phyloP scores from a whole-genome alignment of 2,329 filamentous ascomycete species.

The Verticillium longisporum region DNA sequence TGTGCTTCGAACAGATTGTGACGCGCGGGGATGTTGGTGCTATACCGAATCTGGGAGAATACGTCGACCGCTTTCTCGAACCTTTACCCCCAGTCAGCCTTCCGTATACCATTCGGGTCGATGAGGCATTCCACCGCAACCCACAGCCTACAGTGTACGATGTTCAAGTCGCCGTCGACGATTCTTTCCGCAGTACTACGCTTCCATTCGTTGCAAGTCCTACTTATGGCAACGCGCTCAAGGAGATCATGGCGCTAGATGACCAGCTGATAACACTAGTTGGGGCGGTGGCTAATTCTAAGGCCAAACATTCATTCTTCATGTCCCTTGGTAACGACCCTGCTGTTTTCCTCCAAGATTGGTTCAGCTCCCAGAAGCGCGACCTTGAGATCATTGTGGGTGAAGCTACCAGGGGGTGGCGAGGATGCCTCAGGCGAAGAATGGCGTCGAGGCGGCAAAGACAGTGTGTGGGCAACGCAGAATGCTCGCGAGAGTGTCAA shows the following conservation, averaged over 20 bases:
- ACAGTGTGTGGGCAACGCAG: conserved; percentile 49
- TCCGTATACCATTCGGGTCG: conserved; percentile 88
- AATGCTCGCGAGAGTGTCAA: conserved; percentile 59
- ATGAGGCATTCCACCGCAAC: conserved; percentile 70
- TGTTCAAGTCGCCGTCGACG: conserved; percentile 75
- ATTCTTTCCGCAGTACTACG: conserved; percentile 67
- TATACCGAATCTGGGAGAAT: conserved; percentile 79
- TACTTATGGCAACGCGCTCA: conserved; percentile 63
- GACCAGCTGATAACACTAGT: conserved; percentile 79
- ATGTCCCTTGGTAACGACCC: conserved; percentile 73
- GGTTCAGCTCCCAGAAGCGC: conserved; percentile 85
- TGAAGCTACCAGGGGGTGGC: conserved; percentile 59
- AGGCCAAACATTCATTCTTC: conserved; percentile 87
- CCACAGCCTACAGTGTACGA: conserved; percentile 84
- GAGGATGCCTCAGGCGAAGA: conserved; percentile 54
- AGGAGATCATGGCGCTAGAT: conserved; percentile 70
- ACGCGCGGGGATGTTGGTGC: conserved; percentile 67
- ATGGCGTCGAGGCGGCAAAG: conserved; percentile 56
- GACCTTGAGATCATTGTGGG: conserved; percentile 85
- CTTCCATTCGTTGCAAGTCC: conserved; percentile 61
- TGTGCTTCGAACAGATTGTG: conserved; percentile 52
- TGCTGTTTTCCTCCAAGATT: conserved; percentile 74
- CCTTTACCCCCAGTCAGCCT: conserved; percentile 77
- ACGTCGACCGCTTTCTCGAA: conserved; percentile 70
- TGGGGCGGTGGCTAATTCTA: conserved; percentile 75